phyloP scores from a whole-genome alignment of 2,329 filamentous ascomycete genomes.

The Aplosporella prunicola region DNA sequence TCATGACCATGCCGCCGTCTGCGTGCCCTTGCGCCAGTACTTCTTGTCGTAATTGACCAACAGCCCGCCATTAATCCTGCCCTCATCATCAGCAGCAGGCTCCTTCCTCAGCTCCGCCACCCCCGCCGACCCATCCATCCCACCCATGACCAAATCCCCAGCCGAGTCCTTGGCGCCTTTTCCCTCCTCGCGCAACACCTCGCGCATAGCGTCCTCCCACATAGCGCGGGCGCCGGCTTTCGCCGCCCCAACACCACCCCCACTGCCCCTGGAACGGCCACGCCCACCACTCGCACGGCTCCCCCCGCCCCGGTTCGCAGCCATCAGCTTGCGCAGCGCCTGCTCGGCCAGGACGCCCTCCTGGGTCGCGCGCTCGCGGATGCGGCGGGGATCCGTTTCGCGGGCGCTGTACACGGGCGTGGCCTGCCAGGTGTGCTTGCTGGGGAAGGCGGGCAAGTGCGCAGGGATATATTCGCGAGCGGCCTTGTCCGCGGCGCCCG shows the following conservation, averaged over 20 bases:
- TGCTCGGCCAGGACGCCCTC: constrained; percentile 58
- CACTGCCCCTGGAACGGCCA: constrained; percentile 10
- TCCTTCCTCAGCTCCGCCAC: constrained; percentile 21
- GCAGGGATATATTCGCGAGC: constrained; percentile 46
- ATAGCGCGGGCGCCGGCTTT: constrained; percentile 36
- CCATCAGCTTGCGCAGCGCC: constrained; percentile 51
- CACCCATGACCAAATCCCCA: constrained; percentile 12
- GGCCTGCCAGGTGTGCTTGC: constrained; percentile 53
- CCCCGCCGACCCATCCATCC: constrained; percentile 7
- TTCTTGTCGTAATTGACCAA: constrained; percentile 52
- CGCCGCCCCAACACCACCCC: constrained; percentile 11
- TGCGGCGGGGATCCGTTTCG: constrained; percentile 50
- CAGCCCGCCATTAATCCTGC: constrained; percentile 28
- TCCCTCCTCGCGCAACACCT: constrained; percentile 36
- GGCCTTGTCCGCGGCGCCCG: constrained; percentile 36
- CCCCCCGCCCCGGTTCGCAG: constrained; percentile 37
- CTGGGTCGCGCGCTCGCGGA: constrained; percentile 54
- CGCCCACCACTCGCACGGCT: no score
- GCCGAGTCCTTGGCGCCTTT: constrained; percentile 26
- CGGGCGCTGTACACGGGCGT: constrained; percentile 50
- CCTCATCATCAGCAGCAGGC: constrained; percentile 15
- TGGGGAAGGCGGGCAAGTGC: constrained; percentile 54
- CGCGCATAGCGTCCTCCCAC: constrained; percentile 48
- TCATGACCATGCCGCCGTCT: constrained; percentile 20
- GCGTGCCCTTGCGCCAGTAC: constrained; percentile 44